Evolutionary conservation across 2,329 filamentous ascomycete genomes (phyloP).

Genomic region (Microsporum ferrugineum): DNA sequence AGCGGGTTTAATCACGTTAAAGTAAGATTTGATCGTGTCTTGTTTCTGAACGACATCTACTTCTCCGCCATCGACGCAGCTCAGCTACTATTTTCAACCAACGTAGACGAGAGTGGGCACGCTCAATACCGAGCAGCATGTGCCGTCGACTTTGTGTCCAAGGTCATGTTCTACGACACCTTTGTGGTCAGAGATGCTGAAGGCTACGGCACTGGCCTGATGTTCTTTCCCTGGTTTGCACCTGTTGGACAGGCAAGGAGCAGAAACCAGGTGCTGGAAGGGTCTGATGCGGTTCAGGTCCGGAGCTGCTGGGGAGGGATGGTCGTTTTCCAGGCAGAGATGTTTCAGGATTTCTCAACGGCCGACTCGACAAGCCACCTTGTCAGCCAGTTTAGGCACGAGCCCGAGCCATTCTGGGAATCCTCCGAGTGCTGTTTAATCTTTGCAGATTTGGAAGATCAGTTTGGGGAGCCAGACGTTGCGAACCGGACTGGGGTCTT

Average conservation of each 20-base stretch:
- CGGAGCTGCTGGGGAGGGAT: conserved; percentile 13
- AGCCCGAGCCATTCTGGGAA: conserved; percentile 8
- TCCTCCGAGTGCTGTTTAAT: conserved; percentile 11
- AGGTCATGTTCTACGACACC: conserved; percentile 11
- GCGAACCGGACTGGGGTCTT: conserved; percentile 7
- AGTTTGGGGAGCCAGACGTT: not conserved
- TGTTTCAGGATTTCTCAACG: not conserved
- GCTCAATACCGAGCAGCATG: conserved; percentile 10
- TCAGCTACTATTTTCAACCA: conserved; percentile 12
- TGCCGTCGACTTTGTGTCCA: conserved; percentile 11
- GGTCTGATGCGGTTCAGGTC: conserved; percentile 8
- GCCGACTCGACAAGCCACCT: not conserved
- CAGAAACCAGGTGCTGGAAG: conserved; percentile 7
- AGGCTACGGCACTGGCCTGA: conserved; percentile 10
- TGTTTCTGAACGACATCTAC: conserved; percentile 11
- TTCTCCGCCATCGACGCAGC: conserved; percentile 9
- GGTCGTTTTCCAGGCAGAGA: conserved; percentile 8
- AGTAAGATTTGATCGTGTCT: conserved; percentile 8
- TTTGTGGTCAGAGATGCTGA: conserved; percentile 11
- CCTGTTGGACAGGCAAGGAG: conserved; percentile 6
- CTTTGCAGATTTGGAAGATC: conserved; percentile 10
- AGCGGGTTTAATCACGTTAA: conserved; percentile 5
- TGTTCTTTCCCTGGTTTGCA: conserved; percentile 11
- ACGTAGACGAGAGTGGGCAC: conserved; percentile 3
- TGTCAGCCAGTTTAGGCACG: conserved; percentile 3